Base-by-base conservation (phyloP, 164 flowering plant genomes). In the Tetrastigma voinierianum region DNA sequence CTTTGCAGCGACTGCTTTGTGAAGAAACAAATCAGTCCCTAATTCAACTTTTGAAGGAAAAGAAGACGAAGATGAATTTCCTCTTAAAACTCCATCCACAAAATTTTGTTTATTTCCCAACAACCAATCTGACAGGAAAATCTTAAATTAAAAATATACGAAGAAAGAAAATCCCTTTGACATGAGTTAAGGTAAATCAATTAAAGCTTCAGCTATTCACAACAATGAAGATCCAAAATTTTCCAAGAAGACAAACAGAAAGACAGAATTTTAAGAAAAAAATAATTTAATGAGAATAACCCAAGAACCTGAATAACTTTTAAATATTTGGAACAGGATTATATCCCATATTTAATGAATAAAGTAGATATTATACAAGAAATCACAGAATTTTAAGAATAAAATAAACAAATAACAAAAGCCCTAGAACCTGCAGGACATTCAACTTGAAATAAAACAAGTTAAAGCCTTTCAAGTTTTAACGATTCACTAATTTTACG, bases 351-450 rank as follows among this genome's bases (percentile, higher is more conserved):
- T n/a, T n/a, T n/a, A n/a, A n/a, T n/a, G n/a, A n/a, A n/a, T n/a
- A n/a, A n/a, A n/a, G n/a, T n/a, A 51, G 21, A 40, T n/a, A 12
- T 16, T 14, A 1, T 51, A 70, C 15, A 49, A 57, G 55, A 71
- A 66, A 64, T 44, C 9, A 64, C 48, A 62, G 46, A 70, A 14
- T 16, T 6, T 11, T 24, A 47, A 52, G 16, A 45, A 25, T 46
- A 44, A 32, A 45, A 18, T 46, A 51, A 4, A 18, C 59, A 47
- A 46, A 64, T 40, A 60, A 59, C 49, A 40, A 24, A 46, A 25
- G n/a, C 1, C 59, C n/a, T 48, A 8, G 17, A 45, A 89, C 95
- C 91, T 78, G 88, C 76, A 57, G 96, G 96, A 57, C 87, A 86
- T 47, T 86, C 86, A 46, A 82, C 87, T 5, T n/a, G n/a, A n/a